Evolutionary conservation across 306 rosid genomes (phyloP), one percentile per base, ranked within the genome.

Genomic region (Spatholobus suberectus): DNA sequence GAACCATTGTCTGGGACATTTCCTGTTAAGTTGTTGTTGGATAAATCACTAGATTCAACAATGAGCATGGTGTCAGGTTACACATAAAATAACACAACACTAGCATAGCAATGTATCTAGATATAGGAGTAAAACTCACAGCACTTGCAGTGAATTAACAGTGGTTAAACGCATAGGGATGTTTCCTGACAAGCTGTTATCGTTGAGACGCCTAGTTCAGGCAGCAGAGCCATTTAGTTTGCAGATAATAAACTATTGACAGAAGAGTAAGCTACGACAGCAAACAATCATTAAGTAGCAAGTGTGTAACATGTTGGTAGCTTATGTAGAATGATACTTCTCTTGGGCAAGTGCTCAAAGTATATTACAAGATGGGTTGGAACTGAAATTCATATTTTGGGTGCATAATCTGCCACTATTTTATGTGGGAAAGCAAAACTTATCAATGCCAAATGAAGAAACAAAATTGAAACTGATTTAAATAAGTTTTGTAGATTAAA

Each of bases 191-290:
- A 96, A 89, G 86, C 12, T 90, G 93, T 94, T 96, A 89, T 92
- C 90, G 86, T 92, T 94, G 80, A 96, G 98, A 88, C 98, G 99
- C 93, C 99, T 96, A 71, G 58, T 86, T 83, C 77, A 79, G 66
- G 29, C 85, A 43, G 82, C 38, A 78, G 34, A 75, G 40, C 80
- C 63, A 20, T 77, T 93, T 86, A 87, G 77, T 71, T 77, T 70
- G 70, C 20, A 52, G 79, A 70, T 65, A 27, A 73, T 68, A 66
- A 43, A 55, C 38, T 55, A 82, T 21, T 29, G 47, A 77, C 55
- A 79, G n/a, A 66, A 37, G 63, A 34, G 37, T 34, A 73, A 58
- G 27, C 27, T 37, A 35, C 77, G 57, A 57, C 21, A 21, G 29
- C 17, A 76, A 70, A 73, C 27, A 78, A 76, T 61, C 27, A 47